phyloP scores from a whole-genome alignment of 78 protist genomes.

The Emiliania huxleyi region DNA sequence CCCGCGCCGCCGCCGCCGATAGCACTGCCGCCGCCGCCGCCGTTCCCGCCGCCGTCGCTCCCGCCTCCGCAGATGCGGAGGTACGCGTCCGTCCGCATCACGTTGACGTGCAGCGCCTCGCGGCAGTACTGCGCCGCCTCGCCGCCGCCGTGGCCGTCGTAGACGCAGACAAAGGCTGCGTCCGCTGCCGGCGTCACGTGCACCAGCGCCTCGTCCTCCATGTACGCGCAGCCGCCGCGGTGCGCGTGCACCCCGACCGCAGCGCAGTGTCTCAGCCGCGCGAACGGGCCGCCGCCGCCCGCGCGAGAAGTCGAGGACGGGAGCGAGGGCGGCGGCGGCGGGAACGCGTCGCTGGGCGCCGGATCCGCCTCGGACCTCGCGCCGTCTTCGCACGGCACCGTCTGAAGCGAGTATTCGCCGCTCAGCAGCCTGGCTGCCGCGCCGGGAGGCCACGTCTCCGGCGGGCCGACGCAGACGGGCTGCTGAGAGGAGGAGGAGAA shows the following conservation, averaged over 20 bases:
- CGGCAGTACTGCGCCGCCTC: not conserved
- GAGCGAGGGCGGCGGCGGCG: not conserved
- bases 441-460: not conserved
- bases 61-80: not conserved
- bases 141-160: slow-evolving; percentile 1
- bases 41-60: no score
- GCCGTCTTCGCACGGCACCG: not conserved
- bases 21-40: no score
- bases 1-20: no score
- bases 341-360: not conserved
- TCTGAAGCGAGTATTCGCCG: not conserved
- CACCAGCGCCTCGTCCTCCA: not conserved
- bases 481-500: not conserved
- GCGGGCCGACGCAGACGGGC: not conserved
- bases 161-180: not conserved
- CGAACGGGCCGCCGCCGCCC: not conserved
- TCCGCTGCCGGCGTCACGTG: not conserved
- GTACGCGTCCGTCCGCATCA: not conserved
- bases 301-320: not conserved
- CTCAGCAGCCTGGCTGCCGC: not conserved
- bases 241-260: not conserved
- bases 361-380: not conserved
- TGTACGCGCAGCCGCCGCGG: not conserved
- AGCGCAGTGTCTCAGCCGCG: not conserved
- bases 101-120: not conserved